Conservation (phyloP, 345 rosid species). For the Noccaea bulbosa region DNA sequence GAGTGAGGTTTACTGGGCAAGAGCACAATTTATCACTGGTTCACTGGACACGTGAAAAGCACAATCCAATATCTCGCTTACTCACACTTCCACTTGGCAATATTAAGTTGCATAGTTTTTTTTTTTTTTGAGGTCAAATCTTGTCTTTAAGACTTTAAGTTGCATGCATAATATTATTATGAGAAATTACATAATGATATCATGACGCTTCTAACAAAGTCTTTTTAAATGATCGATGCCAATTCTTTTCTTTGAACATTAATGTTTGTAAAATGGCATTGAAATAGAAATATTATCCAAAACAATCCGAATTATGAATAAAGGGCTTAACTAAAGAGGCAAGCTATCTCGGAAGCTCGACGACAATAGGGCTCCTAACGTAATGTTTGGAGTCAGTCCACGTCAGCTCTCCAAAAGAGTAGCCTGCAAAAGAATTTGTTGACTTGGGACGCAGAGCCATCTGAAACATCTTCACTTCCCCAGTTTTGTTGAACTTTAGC, state of each 20-base stretch:
- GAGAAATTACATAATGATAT: neutral
- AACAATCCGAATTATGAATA: neutral
- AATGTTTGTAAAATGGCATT: slow-evolving; percentile 5
- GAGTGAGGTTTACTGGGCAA: slow-evolving; percentile 26
- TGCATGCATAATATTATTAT: neutral
- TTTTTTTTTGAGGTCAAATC: no score
- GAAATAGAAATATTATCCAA: slow-evolving; percentile 22
- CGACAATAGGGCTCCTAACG: slow-evolving; percentile 53
- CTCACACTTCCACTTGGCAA: slow-evolving; percentile 27
- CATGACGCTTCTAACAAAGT: neutral
- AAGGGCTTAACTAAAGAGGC: no score
- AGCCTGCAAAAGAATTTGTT: slow-evolving; percentile 33
- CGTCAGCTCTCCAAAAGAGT: slow-evolving; percentile 53
- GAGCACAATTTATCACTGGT: slow-evolving; percentile 2
- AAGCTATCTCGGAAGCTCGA: neutral
- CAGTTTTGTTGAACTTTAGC: slow-evolving; percentile 51
- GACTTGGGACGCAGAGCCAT: slow-evolving; percentile 34
- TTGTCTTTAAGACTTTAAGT: no score
- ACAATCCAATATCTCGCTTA: neutral
- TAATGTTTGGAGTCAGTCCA: slow-evolving; percentile 46
- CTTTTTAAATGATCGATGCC: neutral
- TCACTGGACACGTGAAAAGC: slow-evolving; percentile 29
- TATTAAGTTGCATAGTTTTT: neutral
- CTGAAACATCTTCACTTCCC: slow-evolving; percentile 59
- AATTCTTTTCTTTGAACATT: neutral